These are phyloP conservation scores for Wickerhamiella shivajii DNA, from an alignment of 805 yeast species.

Conservation along the genomic window DNA sequence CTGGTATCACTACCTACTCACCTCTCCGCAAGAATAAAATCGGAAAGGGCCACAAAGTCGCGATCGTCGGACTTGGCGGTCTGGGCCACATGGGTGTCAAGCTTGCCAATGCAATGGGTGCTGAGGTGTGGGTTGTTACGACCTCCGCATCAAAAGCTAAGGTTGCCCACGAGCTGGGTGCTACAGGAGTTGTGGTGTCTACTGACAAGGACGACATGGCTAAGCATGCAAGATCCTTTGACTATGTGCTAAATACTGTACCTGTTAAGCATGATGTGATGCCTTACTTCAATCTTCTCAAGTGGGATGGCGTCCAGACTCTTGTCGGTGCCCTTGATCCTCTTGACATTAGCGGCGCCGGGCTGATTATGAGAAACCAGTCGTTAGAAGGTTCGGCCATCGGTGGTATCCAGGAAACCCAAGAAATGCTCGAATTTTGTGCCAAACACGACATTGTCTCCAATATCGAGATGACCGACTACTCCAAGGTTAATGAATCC, in stretches of 20 bases:
- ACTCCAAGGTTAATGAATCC: slow-evolving; percentile 20
- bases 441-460: slow-evolving; percentile 42
- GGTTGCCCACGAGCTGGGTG: slow-evolving; percentile 41
- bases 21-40: slow-evolving; percentile 39
- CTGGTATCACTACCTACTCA: slow-evolving; percentile 59
- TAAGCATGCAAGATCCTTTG: slow-evolving; percentile 27
- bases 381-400: slow-evolving; percentile 32
- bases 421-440: slow-evolving; percentile 51
- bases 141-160: slow-evolving; percentile 36
- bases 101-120: slow-evolving; percentile 48
- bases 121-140: slow-evolving; percentile 44
- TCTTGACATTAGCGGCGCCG: slow-evolving; percentile 33
- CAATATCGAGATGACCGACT: slow-evolving; percentile 46
- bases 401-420: slow-evolving; percentile 53
- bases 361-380: slow-evolving; percentile 32
- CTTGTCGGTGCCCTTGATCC: slow-evolving; percentile 50
- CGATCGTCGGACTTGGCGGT: slow-evolving; percentile 52
- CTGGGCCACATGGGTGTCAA: slow-evolving; percentile 47
- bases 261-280: slow-evolving; percentile 35
- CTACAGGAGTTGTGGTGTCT: slow-evolving; percentile 39
- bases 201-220: slow-evolving; percentile 22
- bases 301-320: slow-evolving; percentile 43
- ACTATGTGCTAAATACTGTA: slow-evolving; percentile 40
- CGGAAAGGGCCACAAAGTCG: slow-evolving; percentile 39
- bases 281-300: slow-evolving; percentile 36